Percentiles rank a stretch among this genome's conserved stretches.
Evolutionary conservation across 2,329 filamentous ascomycete genomes (phyloP).

Genomic region (Alternaria sp.): DNA sequence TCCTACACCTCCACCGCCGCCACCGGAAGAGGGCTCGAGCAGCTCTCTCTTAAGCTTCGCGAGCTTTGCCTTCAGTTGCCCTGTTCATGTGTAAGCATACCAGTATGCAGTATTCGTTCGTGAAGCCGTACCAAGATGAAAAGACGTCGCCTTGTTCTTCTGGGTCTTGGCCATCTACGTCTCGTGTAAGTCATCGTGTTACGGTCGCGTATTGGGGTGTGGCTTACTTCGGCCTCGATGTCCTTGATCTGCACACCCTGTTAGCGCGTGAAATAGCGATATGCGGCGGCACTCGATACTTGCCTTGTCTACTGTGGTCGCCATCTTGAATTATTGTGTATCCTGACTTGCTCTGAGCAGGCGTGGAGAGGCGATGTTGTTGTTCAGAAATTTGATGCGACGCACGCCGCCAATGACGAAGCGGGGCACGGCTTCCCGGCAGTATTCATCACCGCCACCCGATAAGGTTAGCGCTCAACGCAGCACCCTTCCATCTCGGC

Average conservation of each 20-base stretch:
- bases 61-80: conserved; percentile 95
- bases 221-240: conserved; percentile 87
- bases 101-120: conserved; percentile 3
- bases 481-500: conserved; percentile 8
- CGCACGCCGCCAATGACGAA: conserved; percentile 33
- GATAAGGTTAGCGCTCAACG: conserved; percentile 1
- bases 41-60: conserved; percentile 97
- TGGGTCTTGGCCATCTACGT: conserved; percentile 90
- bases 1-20: conserved; percentile 83
- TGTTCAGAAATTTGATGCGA: conserved; percentile 42
- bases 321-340: conserved; percentile 68
- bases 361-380: conserved; percentile 12
- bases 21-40: conserved; percentile 80
- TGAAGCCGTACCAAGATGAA: conserved; percentile 72
- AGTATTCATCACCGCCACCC: conserved; percentile 21
- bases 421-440: conserved; percentile 25
- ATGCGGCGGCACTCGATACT: conserved; percentile 31
- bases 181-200: conserved; percentile 30
- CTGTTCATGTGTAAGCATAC: conserved; percentile 48
- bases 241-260: conserved; percentile 78
- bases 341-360: conserved; percentile 7
- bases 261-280: conserved; percentile 42
- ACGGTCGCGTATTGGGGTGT: conserved; percentile 22
- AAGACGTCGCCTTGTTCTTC: conserved; percentile 96
- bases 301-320: conserved; percentile 97